Conservation (phyloP, 225 moss, liverwort and hornwort genomes). For the Lunularia cruciata region DNA sequence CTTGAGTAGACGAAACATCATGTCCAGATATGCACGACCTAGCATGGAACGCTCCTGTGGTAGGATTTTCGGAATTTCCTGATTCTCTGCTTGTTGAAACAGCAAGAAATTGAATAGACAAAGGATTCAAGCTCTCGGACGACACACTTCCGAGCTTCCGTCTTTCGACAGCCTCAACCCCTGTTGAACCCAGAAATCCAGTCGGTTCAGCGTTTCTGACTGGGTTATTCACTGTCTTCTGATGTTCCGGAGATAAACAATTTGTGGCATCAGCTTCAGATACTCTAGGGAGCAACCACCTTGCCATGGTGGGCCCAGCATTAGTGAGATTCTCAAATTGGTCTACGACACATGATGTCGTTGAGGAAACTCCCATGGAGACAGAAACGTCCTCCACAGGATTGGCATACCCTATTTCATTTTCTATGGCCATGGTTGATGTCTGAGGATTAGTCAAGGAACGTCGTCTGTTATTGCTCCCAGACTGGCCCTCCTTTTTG, state of each 20-base stretch:
- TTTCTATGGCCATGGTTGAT: neutral
- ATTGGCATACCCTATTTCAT: neutral
- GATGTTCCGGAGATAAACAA: conserved; percentile 4
- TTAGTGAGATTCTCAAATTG: conserved; percentile 11
- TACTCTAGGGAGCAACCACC: neutral
- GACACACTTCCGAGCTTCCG: conserved; percentile 11
- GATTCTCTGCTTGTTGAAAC: neutral
- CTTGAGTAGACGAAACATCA: conserved; percentile 6
- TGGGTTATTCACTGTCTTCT: neutral
- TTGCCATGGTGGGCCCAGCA: conserved; percentile 9
- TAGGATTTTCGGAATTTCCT: conserved; percentile 9
- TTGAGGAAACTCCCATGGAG: neutral
- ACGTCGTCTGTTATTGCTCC: no score
- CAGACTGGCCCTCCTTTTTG: neutral
- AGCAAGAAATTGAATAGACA: conserved; percentile 6
- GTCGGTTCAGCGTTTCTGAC: neutral
- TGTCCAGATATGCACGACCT: conserved; percentile 19
- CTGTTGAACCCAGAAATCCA: conserved; percentile 1
- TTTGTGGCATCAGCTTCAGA: conserved; percentile 17
- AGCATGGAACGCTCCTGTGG: conserved; percentile 11
- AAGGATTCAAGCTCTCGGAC: conserved; percentile 4
- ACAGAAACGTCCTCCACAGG: conserved; percentile 11
- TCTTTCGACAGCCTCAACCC: conserved; percentile 3
- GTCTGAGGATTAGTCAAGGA: neutral
- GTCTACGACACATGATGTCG: conserved; percentile 7